phyloP scores from a whole-genome alignment of 1,284 basidiomycete genomes.

The Fomitopsis betulina region DNA sequence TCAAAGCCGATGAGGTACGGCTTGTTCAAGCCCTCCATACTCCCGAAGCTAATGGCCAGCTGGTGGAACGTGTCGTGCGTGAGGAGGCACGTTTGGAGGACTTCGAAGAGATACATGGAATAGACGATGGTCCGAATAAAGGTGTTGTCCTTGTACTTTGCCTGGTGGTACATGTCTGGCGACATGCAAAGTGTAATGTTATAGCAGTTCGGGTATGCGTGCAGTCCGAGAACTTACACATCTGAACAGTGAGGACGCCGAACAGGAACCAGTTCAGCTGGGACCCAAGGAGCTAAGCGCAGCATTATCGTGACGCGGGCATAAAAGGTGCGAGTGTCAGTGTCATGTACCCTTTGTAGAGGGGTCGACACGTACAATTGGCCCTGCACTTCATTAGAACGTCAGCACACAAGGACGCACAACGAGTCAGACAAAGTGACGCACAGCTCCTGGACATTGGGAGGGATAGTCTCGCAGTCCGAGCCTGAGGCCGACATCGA shows the following conservation, averaged over 20 bases:
- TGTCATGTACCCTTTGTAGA: not conserved
- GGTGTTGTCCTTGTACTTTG: conserved; percentile 21
- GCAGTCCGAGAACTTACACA: conserved; percentile 10
- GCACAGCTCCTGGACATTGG: not conserved
- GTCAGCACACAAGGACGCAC: not conserved
- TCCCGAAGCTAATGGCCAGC: conserved; percentile 8
- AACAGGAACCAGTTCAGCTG: conserved; percentile 24
- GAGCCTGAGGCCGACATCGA: not conserved
- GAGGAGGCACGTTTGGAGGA: conserved; percentile 3
- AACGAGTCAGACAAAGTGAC: not conserved
- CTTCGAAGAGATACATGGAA: conserved; percentile 6
- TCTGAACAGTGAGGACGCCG: conserved; percentile 18
- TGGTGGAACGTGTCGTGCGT: conserved; percentile 9
- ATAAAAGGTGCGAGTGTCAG: not conserved
- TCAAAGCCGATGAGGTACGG: conserved; percentile 9
- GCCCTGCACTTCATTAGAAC: not conserved
- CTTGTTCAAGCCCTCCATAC: conserved; percentile 5
- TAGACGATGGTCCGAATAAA: conserved; percentile 17
- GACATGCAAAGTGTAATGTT: not conserved
- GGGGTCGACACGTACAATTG: not conserved
- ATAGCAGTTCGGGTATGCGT: not conserved
- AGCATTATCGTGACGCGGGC: too few species aligned
- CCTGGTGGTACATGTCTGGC: conserved; percentile 25
- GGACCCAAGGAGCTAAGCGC: conserved; percentile 11
- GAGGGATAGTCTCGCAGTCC: not conserved